phyloP scores from a whole-genome alignment of 2,329 filamentous ascomycete genomes.

The Xenosphaeropsis pyriputrescens region DNA sequence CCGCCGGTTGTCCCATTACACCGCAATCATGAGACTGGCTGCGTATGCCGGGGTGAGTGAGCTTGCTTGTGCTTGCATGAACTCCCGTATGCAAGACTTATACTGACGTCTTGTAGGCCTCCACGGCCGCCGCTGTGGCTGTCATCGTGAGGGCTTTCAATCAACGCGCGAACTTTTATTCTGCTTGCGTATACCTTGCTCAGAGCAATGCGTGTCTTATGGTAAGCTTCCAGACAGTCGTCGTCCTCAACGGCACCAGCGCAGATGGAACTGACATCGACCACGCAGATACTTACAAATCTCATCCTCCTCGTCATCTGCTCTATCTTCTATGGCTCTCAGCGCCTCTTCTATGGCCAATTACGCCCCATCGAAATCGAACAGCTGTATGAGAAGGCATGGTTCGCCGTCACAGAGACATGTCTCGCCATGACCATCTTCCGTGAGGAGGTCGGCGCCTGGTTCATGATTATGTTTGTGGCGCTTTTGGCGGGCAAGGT shows the following conservation, averaged over 20 bases:
- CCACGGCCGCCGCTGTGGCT: conserved; percentile 67
- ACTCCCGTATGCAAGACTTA: neutral
- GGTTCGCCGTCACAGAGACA: conserved; percentile 96
- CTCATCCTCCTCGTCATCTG: conserved; percentile 71
- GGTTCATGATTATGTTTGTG: conserved; percentile 95
- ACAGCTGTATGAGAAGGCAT: conserved; percentile 91
- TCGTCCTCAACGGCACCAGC: neutral
- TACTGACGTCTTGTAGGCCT: conserved; percentile 36
- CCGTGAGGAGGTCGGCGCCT: conserved; percentile 82
- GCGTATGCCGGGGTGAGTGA: conserved; percentile 45
- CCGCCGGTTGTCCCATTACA: no score
- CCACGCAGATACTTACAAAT: conserved; percentile 72
- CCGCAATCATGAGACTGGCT: conserved; percentile 35
- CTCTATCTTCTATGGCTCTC: conserved; percentile 71
- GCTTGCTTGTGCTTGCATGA: neutral
- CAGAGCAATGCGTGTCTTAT: conserved; percentile 94
- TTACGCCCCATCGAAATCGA: conserved; percentile 91
- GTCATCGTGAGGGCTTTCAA: conserved; percentile 86
- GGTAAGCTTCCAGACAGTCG: conserved; percentile 31
- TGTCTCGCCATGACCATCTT: conserved; percentile 98
- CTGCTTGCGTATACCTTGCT: conserved; percentile 88
- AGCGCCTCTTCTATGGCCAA: conserved; percentile 78
- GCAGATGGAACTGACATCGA: neutral
- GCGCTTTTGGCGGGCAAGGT: conserved; percentile 85
- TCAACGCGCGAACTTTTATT: conserved; percentile 95